Conservation (phyloP, 805 yeast species). For the Nakazawaea wickerhamii region DNA sequence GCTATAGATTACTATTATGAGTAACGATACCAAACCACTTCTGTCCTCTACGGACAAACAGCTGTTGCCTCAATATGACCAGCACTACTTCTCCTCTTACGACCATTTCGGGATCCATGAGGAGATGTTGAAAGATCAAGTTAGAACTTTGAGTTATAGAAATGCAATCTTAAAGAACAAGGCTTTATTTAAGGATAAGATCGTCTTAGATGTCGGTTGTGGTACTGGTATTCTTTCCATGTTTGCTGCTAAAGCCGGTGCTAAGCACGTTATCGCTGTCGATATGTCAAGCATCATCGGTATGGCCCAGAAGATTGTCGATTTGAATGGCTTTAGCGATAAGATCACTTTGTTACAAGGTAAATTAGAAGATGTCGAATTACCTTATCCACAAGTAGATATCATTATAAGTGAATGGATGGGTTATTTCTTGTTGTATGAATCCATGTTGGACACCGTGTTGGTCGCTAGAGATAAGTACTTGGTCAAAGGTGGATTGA, state of each 20-base stretch:
- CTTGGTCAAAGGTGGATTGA: constrained; percentile 75
- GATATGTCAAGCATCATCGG: constrained; percentile 96
- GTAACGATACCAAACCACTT: background rate
- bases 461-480: constrained; percentile 90
- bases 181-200: constrained; percentile 83
- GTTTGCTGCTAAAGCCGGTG: constrained; percentile 99
- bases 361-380: constrained; percentile 83
- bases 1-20: background rate
- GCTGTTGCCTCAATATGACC: constrained; percentile 66
- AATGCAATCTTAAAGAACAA: constrained; percentile 89
- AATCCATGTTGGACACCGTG: constrained; percentile 97
- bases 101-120: constrained; percentile 98
- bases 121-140: constrained; percentile 95
- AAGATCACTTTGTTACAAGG: constrained; percentile 87
- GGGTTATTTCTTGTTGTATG: constrained; percentile 96
- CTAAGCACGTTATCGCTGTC: constrained; percentile 94
- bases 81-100: constrained; percentile 91
- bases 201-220: constrained; percentile 97
- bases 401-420: constrained; percentile 98
- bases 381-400: constrained; percentile 87
- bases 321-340: constrained; percentile 76
- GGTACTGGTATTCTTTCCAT: constrained; percentile 97
- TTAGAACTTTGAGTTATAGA: constrained; percentile 87
- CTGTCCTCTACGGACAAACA: constrained; percentile 64
- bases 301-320: constrained; percentile 88